Evolutionary conservation across 306 rosid species (phyloP), one percentile per base, ranked within the genome.

Genomic region (Abrus pulchellus): DNA sequence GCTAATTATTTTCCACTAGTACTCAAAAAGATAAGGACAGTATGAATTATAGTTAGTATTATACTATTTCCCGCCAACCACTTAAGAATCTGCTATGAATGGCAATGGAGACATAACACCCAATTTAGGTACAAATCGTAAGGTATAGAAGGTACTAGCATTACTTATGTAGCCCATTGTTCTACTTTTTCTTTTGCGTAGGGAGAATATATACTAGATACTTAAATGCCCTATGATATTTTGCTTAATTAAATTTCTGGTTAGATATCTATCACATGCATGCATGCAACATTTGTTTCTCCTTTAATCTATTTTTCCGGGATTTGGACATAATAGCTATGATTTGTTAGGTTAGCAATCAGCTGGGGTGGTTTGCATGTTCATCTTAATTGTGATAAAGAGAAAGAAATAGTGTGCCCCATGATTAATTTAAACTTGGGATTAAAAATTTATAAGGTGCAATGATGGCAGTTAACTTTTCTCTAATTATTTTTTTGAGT

Each of bases 21-120:
- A 75, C 74, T 78, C 68, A 57, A 78, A 77, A 85, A 81, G 79
- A 80, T 57, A 56, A 72, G 69, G 87, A 79, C 80, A 68, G 43
- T 61, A 56, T 82, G 53, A 80, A 78, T 67, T 73, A 74, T 68
- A 49, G 88, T 62, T 84, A 63, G 80, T 61, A 20, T 64, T 81
- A 82, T 83, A 64, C 86, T 71, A 68, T 85, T 86, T 86, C 85
- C 85, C 89, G 20, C 81, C 48, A 11, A 32, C 82, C 65, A 80
- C 81, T 88, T 74, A 85, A 82, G 88, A 77, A 82, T 86, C 79
- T 67, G 83, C 72, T 79, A 60, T 2, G 29, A 59, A 75, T 77
- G 38, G 71, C 74, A 38, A 59, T 75, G 77, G 34, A 32, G 14
- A 9, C 63, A 27, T 4, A 48, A 34, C 47, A 56, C 60, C 43